Conservation (phyloP, 2,329 filamentous ascomycete genomes). For the Ophiostoma sp. region DNA sequence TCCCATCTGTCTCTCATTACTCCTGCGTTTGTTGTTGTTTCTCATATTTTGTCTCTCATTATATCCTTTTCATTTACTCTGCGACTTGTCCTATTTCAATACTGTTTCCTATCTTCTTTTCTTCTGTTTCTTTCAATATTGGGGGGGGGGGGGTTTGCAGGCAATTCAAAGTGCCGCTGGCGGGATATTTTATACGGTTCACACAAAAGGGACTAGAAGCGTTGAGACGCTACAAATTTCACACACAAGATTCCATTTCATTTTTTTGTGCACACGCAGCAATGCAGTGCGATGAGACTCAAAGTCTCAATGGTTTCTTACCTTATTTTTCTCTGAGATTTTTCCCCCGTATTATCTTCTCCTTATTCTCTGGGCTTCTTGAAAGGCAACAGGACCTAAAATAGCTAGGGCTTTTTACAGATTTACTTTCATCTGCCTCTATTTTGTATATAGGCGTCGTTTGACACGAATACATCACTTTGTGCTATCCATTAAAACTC, state of each 20-base stretch:
- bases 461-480: slow-evolving; percentile 23
- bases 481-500: not conserved
- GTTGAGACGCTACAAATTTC: slow-evolving; percentile 11
- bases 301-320: not conserved
- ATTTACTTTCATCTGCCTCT: slow-evolving; percentile 3
- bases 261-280: slow-evolving; percentile 1
- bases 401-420: not conserved
- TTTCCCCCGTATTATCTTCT: not conserved
- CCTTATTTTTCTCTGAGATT: not conserved
- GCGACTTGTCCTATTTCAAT: not conserved
- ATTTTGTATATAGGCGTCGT: slow-evolving; percentile 23
- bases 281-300: not conserved
- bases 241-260: not conserved
- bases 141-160: not conserved
- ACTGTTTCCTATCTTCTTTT: not conserved
- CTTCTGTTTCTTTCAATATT: not conserved
- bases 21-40: not conserved
- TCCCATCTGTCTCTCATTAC: not conserved
- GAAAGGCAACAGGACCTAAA: slow-evolving; percentile 19
- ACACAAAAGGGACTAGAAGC: slow-evolving; percentile 18
- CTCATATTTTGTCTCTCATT: slow-evolving; percentile 3
- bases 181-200: slow-evolving; percentile 20
- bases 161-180: slow-evolving; percentile 21
- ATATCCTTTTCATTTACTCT: slow-evolving; percentile 15
- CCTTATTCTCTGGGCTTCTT: not conserved